Percentiles rank a stretch among this genome's conserved stretches.
phyloP scores from a whole-genome alignment of 2,329 filamentous ascomycete species.

The Microascus cirrosus region DNA sequence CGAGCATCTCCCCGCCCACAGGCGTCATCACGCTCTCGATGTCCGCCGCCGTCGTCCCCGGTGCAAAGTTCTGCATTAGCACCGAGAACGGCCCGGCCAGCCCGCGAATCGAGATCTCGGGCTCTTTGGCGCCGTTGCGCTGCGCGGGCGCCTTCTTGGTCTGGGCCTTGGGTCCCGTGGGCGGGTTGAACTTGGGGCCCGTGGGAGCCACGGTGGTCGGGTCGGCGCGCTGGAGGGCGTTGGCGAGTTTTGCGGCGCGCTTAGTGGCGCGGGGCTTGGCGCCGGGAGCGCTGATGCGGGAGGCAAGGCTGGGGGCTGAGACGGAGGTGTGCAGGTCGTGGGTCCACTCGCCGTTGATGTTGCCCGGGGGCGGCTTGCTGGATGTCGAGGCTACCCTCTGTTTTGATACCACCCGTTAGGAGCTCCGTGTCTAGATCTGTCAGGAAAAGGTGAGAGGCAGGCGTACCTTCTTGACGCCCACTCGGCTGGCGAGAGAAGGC shows the following conservation, averaged over 20 bases:
- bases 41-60: conserved; percentile 69
- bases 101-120: conserved; percentile 61
- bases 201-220: conserved; percentile 19
- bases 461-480: conserved; percentile 60
- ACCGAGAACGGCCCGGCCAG: conserved; percentile 61
- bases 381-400: conserved; percentile 6
- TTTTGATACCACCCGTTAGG: background rate
- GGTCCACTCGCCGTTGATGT: conserved; percentile 59
- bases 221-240: conserved; percentile 31
- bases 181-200: conserved; percentile 5
- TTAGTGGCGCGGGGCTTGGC: conserved; percentile 15
- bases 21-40: conserved; percentile 74
- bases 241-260: conserved; percentile 28
- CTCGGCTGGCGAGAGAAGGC: conserved; percentile 57
- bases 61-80: conserved; percentile 71
- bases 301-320: conserved; percentile 22
- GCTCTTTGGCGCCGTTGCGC: conserved; percentile 15
- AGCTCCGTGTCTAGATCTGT: background rate
- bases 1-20: conserved; percentile 56
- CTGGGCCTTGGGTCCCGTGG: background rate
- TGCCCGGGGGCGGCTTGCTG: conserved; percentile 22
- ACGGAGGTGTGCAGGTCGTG: conserved; percentile 52
- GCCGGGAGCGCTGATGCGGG: conserved; percentile 31
- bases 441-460: background rate
- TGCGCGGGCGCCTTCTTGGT: conserved; percentile 3